Percentiles rank a stretch among this genome's conserved stretches.
Evolutionary conservation across 2,329 filamentous ascomycete genomes (phyloP).

Genomic region (Triangularia verruculosa): DNA sequence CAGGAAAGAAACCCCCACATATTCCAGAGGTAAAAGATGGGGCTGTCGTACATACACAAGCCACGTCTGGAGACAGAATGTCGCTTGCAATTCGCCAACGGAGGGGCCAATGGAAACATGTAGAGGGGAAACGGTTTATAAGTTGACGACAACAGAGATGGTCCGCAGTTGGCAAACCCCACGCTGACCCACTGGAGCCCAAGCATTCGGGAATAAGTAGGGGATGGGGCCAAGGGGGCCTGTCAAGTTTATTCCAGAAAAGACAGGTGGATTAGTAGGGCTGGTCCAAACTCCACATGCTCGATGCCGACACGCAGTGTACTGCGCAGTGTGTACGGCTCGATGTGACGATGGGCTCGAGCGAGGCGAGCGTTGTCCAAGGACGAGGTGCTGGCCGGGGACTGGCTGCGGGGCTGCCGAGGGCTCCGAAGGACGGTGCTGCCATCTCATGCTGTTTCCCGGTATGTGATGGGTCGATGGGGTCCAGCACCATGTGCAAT

Average conservation of each 20-base stretch:
- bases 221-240: neutral
- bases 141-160: neutral
- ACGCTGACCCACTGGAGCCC: neutral
- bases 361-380: neutral
- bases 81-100: neutral
- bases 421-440: neutral
- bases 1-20: neutral
- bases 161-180: neutral
- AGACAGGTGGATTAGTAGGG: neutral
- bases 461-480: neutral
- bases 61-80: no score
- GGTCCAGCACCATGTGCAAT: slow-evolving; percentile 5
- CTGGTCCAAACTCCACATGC: neutral
- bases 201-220: neutral
- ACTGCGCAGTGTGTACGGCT: no score
- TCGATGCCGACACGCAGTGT: neutral
- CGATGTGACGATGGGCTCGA: neutral
- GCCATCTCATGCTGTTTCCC: slow-evolving; percentile 1
- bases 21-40: neutral
- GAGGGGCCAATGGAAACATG: neutral
- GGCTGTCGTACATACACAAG: neutral
- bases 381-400: neutral
- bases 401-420: neutral
- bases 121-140: neutral
- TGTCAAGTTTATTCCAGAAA: neutral